phyloP scores from a whole-genome alignment of 2,329 filamentous ascomycete genomes.

The Corniculantispora saksenae region DNA sequence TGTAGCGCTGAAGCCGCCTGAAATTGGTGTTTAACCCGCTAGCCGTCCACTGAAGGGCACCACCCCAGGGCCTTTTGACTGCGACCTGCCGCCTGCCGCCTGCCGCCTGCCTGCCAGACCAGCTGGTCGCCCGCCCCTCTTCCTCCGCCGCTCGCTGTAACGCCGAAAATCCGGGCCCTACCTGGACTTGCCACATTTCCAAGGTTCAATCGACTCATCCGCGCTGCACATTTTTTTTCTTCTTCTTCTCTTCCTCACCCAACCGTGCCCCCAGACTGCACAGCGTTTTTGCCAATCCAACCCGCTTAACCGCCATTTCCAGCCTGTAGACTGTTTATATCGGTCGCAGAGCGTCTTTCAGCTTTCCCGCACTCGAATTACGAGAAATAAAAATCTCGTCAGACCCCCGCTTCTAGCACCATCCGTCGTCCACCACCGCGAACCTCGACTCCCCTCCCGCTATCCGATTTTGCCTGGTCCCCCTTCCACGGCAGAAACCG shows the following conservation, averaged over 20 bases:
- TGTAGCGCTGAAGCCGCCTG: neutral
- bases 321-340: slow-evolving; percentile 18
- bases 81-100: no score
- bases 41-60: no score
- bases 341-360: slow-evolving; percentile 16
- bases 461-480: slow-evolving; percentile 19
- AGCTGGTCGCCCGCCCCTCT: neutral
- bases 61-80: no score
- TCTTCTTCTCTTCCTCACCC: slow-evolving; percentile 14
- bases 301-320: neutral
- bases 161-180: slow-evolving; percentile 16
- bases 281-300: slow-evolving; percentile 15
- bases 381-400: slow-evolving; percentile 1
- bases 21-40: neutral
- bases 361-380: slow-evolving; percentile 5
- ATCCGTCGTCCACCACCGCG: slow-evolving; percentile 3
- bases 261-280: slow-evolving; percentile 17
- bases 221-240: slow-evolving; percentile 16
- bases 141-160: slow-evolving; percentile 7
- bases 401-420: slow-evolving; percentile 13
- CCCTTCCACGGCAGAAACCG: slow-evolving; percentile 15
- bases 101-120: neutral
- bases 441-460: slow-evolving; percentile 5
- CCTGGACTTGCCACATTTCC: slow-evolving; percentile 16
- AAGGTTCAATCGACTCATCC: slow-evolving; percentile 5